Base-by-base conservation (phyloP, 1,284 basidiomycete species). In the Melampsora occidentalis region DNA sequence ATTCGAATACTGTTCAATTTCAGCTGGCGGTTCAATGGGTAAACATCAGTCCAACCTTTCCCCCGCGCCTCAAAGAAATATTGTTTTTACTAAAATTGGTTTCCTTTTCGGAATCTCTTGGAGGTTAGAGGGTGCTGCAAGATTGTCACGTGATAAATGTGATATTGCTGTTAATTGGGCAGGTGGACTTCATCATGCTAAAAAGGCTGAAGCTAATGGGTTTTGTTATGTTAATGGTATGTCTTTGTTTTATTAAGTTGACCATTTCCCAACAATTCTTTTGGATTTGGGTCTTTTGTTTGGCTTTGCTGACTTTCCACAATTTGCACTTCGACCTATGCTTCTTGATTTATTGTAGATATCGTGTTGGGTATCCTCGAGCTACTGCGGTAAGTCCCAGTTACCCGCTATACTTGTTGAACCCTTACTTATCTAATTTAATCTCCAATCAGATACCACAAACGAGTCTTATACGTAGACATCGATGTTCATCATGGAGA, bases 151-250 rank as follows among this genome's bases (percentile, higher is more conserved):
- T 70, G 95, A 98, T 84, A 99, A 98, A 83, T 98, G 95, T 83
- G 96, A 99, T 82, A 98, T 98, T 80, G 96, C 96, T 0, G 90
- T 99, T 77, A 99, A 99, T 82, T 99, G 96, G 96, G 96, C 96
- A 1, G 96, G 96, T 20, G 96, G 96, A 7, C 86, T 99, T 71
- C 96, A 99, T 83, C 96, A 99, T 82, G 94, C 96, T 1, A 99
- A 99, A 85, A 99, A 98, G 86, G 93, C 94, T 62, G 97, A 99
- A 85, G 96, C 96, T 0, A 95, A 92, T 80, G 96, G 96, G 0
- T 99, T 99, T 84, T 99, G 96, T 85, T 99, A 98, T 84, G 93
- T 99, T 68, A 99, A 99, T 82, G 95, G 94, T 94, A 4, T 57
- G 78, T 39, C 31, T 62, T 14, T n/a, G 2, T 42, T 22, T 25